Conservation (phyloP, 78 protist genomes). For the Dictyostelium intermedium region DNA sequence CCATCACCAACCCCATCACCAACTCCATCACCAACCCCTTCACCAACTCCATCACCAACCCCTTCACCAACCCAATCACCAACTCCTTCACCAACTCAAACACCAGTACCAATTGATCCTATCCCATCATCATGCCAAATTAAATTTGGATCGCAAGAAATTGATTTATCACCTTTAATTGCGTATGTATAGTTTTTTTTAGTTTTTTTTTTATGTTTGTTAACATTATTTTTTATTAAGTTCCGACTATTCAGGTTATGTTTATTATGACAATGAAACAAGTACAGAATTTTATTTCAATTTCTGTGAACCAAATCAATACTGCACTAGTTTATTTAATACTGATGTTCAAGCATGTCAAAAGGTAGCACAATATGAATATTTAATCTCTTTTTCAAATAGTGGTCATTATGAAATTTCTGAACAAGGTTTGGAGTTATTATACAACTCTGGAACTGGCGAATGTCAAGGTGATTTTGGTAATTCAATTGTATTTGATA, state of each 20-base stretch:
- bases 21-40: no score
- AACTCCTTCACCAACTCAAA: neutral
- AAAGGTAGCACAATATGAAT: neutral
- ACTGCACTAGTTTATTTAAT: neutral
- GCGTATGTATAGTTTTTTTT: constrained; percentile 7
- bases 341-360: neutral
- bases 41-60: no score
- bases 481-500: neutral
- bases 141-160: neutral
- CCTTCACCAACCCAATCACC: no score
- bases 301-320: neutral
- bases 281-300: neutral
- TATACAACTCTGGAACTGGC: neutral
- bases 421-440: neutral
- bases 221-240: neutral
- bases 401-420: neutral
- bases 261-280: neutral
- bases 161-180: neutral
- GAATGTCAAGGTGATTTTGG: neutral
- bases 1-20: no score
- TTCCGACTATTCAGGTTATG: neutral
- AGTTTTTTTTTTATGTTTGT: neutral
- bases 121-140: neutral
- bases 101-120: neutral
- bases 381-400: neutral